phyloP scores from a whole-genome alignment of 2,329 filamentous ascomycete species.

The Chaetomium strumarium region DNA sequence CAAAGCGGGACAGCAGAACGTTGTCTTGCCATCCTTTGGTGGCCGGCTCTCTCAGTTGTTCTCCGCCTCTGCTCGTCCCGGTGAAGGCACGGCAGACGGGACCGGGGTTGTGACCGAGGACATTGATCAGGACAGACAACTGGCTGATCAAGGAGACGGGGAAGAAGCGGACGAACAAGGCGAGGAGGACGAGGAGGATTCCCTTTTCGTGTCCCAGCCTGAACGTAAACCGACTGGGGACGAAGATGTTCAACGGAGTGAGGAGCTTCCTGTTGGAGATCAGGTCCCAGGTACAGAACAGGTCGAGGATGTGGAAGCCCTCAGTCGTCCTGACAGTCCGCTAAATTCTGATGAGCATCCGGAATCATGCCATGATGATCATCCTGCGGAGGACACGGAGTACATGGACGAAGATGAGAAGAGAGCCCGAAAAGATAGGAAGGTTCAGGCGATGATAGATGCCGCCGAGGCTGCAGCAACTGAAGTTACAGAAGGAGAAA shows the following conservation, averaged over 20 bases:
- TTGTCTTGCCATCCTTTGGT: constrained; percentile 38
- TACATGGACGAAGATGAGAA: constrained; percentile 52
- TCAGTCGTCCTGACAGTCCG: neutral
- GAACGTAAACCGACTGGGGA: neutral
- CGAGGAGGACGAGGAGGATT: constrained; percentile 14
- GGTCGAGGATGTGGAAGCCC: neutral
- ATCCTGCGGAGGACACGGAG: constrained; percentile 28
- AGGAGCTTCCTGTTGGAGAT: neutral
- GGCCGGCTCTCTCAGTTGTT: constrained; percentile 41
- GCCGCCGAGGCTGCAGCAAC: constrained; percentile 20
- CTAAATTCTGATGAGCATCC: constrained; percentile 12
- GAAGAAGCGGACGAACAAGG: constrained; percentile 1
- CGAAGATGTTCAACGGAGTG: neutral
- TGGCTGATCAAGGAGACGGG: constrained; percentile 14
- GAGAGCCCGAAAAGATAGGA: constrained; percentile 37
- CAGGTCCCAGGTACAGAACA: neutral
- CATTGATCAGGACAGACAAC: constrained; percentile 13
- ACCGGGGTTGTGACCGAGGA: constrained; percentile 15
- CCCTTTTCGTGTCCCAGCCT: constrained; percentile 22
- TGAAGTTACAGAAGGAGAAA: constrained; percentile 32
- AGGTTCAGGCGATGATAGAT: constrained; percentile 23
- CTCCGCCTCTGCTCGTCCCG: constrained; percentile 32
- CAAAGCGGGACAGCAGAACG: constrained; percentile 18
- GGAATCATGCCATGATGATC: constrained; percentile 15
- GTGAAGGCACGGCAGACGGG: constrained; percentile 18